A percentile compares a stretch with the other conserved stretches of the same genome.
These are phyloP conservation scores for Lipomyces yamadae DNA, from an alignment of 805 yeast genomes.

Conservation along the genomic window DNA sequence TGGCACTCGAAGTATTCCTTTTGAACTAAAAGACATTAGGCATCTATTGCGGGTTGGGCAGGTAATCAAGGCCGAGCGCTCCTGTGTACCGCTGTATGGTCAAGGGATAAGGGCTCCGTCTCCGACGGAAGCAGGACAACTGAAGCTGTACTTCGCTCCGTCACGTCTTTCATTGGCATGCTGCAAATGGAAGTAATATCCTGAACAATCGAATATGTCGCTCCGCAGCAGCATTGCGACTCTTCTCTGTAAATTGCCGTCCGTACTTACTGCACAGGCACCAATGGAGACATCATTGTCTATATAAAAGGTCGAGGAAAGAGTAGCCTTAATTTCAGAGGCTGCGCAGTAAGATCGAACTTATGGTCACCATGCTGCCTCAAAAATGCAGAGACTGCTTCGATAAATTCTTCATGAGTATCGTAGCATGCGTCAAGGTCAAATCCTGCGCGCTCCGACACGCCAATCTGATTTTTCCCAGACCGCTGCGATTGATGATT, in stretches of 20 bases:
- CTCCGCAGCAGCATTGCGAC: neutral
- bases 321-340: neutral
- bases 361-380: neutral
- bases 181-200: neutral
- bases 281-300: neutral
- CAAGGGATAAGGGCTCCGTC: neutral
- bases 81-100: neutral
- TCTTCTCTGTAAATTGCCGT: neutral
- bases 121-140: neutral
- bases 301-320: too few species aligned
- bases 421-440: slow-evolving; percentile 1
- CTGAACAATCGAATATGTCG: neutral
- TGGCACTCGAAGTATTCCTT: neutral
- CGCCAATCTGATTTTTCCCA: neutral
- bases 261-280: neutral
- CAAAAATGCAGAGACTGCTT: neutral
- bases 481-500: too few species aligned
- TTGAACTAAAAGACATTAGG: neutral
- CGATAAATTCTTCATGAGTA: neutral
- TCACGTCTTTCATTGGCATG: neutral
- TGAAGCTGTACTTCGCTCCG: neutral
- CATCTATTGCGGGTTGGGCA: neutral
- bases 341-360: neutral
- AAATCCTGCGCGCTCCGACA: too few species aligned
- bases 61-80: neutral